A percentile compares a stretch with the other conserved stretches of the same genome.
Conservation (phyloP, 352 stramenopile species). For the Pythium brassicae region DNA sequence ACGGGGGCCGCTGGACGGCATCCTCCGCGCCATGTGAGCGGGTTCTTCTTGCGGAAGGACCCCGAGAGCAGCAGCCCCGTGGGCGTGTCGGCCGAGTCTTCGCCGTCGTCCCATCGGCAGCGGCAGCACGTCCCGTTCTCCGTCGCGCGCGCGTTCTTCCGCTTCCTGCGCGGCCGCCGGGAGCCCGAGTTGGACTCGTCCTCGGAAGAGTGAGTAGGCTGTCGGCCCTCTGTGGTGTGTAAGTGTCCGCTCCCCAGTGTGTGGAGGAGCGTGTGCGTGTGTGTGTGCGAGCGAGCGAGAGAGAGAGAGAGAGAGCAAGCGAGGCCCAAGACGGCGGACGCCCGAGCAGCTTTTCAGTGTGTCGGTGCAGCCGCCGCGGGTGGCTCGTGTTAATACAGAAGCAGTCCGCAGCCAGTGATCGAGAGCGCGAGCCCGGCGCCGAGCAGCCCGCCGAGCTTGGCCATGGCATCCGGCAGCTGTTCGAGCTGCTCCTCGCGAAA, state of each 20-base stretch:
- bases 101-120: slow-evolving; percentile 7
- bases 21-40: not conserved
- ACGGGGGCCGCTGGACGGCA: not conserved
- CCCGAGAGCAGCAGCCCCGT: slow-evolving; percentile 1
- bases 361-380: too few relatives aligned
- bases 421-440: slow-evolving; percentile 48
- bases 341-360: not conserved
- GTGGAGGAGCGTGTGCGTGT: too few relatives aligned
- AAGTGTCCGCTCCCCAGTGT: not conserved
- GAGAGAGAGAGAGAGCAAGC: slow-evolving; percentile 1
- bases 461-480: slow-evolving; percentile 49
- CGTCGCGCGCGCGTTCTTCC: slow-evolving; percentile 66
- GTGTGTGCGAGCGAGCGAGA: not conserved
- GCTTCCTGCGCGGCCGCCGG: slow-evolving; percentile 44
- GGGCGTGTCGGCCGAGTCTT: not conserved
- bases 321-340: not conserved
- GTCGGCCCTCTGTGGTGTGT: too few relatives aligned
- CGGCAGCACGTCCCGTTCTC: slow-evolving; percentile 42
- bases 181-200: slow-evolving; percentile 14
- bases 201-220: slow-evolving; percentile 13
- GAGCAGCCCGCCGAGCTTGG: slow-evolving; percentile 35
- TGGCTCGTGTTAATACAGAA: slow-evolving; percentile 12
- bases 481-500: slow-evolving; percentile 67
- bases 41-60: slow-evolving; percentile 12
- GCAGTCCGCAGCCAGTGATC: slow-evolving; percentile 41